Conservation (phyloP, 2,329 filamentous ascomycete species). For the Passalora sequoiae region DNA sequence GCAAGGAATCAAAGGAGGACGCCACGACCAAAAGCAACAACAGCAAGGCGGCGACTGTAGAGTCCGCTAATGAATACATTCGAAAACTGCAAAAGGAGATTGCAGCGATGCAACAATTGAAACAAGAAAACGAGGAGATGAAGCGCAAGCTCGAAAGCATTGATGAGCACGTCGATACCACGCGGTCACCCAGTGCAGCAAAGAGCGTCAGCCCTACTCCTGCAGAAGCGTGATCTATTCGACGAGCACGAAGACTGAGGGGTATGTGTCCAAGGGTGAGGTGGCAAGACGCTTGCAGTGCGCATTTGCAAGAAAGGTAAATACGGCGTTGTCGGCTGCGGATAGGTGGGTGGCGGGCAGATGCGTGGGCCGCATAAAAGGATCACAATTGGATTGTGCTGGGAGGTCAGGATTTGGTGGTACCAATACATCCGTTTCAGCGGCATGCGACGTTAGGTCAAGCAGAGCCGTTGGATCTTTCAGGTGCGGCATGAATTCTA, state of each 20-base stretch:
- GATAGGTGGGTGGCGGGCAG: background rate
- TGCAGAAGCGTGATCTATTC: background rate
- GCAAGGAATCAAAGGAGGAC: conserved; percentile 33
- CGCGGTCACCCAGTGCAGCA: background rate
- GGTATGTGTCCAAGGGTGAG: background rate
- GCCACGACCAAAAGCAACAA: conserved; percentile 53
- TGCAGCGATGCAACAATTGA: conserved; percentile 20
- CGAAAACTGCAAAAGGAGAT: conserved; percentile 69
- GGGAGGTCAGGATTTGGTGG: background rate
- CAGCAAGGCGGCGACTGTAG: conserved; percentile 96
- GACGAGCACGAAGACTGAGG: background rate
- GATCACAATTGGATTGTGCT: background rate
- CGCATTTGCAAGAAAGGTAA: background rate
- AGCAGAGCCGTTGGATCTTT: no score
- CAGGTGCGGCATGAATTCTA: no score
- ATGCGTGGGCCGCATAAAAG: background rate
- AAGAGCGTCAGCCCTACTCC: conserved; percentile 4
- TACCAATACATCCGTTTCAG: background rate
- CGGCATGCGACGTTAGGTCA: background rate
- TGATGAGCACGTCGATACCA: conserved; percentile 1
- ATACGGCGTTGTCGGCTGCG: background rate
- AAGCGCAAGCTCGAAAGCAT: conserved; percentile 19
- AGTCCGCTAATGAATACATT: conserved; percentile 93
- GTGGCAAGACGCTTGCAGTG: background rate
- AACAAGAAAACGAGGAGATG: conserved; percentile 31